These are phyloP conservation scores for Lyophyllum shimeji DNA, from an alignment of 768 basidiomycete species.

Conservation along the genomic window DNA sequence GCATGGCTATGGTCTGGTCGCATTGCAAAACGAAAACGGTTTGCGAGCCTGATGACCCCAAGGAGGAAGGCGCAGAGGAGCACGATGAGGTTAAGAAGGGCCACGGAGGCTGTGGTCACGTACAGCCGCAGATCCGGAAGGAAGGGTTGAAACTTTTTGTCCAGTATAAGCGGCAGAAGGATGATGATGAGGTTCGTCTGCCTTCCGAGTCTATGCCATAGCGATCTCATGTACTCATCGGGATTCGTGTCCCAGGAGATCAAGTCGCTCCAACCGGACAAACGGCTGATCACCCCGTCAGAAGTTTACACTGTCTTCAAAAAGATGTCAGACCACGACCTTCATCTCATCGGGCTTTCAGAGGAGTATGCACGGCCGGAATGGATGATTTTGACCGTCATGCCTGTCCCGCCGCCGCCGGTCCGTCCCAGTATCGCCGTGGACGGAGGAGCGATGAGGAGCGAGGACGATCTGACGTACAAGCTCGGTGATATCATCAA, in stretches of 20 bases:
- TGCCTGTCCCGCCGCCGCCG: conserved; percentile 97
- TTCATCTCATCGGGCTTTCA: conserved; percentile 87
- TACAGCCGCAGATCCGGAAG: conserved; percentile 87
- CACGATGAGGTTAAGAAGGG: conserved; percentile 80
- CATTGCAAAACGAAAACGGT: conserved; percentile 86
- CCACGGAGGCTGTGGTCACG: conserved; percentile 96
- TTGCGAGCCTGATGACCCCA: conserved; percentile 88
- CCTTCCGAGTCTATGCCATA: conserved; percentile 2
- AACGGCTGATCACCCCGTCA: conserved; percentile 76
- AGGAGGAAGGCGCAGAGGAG: conserved; percentile 78
- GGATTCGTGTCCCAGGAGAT: conserved; percentile 53
- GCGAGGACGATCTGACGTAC: conserved; percentile 98
- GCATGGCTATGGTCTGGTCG: conserved; percentile 84
- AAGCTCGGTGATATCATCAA: conserved; percentile 97
- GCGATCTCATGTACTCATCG: conserved; percentile 14
- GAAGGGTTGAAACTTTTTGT: conserved; percentile 94
- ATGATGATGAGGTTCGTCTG: conserved; percentile 87
- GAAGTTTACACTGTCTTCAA: conserved; percentile 95
- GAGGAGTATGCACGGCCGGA: conserved; percentile 96
- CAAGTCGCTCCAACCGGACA: conserved; percentile 80
- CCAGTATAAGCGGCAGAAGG: conserved; percentile 92
- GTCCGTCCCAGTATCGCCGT: conserved; percentile 98
- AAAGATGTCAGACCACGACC: conserved; percentile 90
- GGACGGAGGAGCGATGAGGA: conserved; percentile 94
- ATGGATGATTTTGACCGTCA: conserved; percentile 99